Evolutionary conservation across 148 eudicot species (phyloP), one percentile per base, ranked within the genome.

Genomic region (Rhododendron griersonianum): DNA sequence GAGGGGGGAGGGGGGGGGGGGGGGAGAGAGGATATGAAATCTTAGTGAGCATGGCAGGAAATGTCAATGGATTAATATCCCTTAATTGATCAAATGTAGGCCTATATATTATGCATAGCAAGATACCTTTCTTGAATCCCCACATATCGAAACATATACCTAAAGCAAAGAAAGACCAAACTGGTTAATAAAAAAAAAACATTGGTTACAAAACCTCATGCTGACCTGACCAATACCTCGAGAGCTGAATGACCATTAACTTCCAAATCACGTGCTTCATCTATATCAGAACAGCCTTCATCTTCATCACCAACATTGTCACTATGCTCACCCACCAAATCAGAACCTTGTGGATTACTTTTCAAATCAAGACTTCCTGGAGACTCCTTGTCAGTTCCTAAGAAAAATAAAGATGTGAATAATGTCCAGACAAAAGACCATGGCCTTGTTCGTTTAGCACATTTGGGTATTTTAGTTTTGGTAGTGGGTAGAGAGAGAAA

Each of bases 241-340:
- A 84, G 77, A 87, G 85, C 81, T 50, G 65, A 59, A 59, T 77
- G 69, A 83, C 79, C 90, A 91, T 83, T 86, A 41, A 81, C 88
- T 84, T 71, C 73, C 44, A 83, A 25, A 59, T 88, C 88, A 87
- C 75, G 83, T 69, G 89, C 94, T 77, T 88, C 87, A 77, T 87
- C 94, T 8, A 87, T 82, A 84, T 90, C 94, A 78, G 90, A 92
- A 71, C 19, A 30, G 61, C 76, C 89, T 51, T 91, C 94, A 51
- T 91, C 92, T 81, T 91, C 92, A 85, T 87, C 90, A 63, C 90
- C 92, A 85, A 91, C 89, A 84, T 88, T 91, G 47, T 87, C 90
- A 67, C 88, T 87, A 33, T 37, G 23, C 35, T 55, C 89, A 14
- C 57, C 86, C 48, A 69, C 86, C 71, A 76, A 81, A 53, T 23